Evolutionary conservation across 129 eudicot species (phyloP).

Genomic region (Chrysanthemum lavandulifolium): DNA sequence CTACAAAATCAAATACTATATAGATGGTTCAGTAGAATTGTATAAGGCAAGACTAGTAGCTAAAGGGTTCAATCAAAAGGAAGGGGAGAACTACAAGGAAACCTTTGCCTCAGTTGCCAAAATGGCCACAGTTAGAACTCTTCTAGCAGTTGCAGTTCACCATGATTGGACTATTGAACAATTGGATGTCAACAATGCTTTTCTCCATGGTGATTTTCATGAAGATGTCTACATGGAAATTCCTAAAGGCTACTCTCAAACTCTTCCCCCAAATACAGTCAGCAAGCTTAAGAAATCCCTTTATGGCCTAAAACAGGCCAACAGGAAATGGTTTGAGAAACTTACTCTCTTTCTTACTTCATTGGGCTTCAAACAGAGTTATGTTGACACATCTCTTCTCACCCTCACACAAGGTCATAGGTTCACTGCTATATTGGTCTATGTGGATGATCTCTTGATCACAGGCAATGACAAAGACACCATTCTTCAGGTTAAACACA

Average conservation of each 20-base stretch:
- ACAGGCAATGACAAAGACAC: not conserved
- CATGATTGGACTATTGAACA: not conserved
- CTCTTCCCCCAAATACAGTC: not conserved
- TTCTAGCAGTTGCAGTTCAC: not conserved
- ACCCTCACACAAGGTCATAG: not conserved
- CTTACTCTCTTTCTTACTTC: not conserved
- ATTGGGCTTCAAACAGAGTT: not conserved
- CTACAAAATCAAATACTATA: too few relatives aligned
- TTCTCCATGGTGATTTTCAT: not conserved
- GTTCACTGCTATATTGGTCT: too few relatives aligned
- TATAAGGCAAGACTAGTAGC: too few relatives aligned
- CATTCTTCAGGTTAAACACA: too few relatives aligned
- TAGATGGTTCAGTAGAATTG: too few relatives aligned
- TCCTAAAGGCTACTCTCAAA: not conserved
- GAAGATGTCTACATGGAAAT: not conserved
- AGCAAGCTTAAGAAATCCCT: not conserved
- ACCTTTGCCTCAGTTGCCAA: not conserved
- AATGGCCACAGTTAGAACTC: not conserved
- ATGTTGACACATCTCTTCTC: not conserved
- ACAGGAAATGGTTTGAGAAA: not conserved
- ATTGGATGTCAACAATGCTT: not conserved
- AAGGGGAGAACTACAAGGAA: not conserved
- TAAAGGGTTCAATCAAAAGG: too few relatives aligned
- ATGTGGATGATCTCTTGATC: not conserved
- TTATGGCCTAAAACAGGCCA: not conserved